Conservation (phyloP, 345 rosid genomes). For the Lepidium sativum region DNA sequence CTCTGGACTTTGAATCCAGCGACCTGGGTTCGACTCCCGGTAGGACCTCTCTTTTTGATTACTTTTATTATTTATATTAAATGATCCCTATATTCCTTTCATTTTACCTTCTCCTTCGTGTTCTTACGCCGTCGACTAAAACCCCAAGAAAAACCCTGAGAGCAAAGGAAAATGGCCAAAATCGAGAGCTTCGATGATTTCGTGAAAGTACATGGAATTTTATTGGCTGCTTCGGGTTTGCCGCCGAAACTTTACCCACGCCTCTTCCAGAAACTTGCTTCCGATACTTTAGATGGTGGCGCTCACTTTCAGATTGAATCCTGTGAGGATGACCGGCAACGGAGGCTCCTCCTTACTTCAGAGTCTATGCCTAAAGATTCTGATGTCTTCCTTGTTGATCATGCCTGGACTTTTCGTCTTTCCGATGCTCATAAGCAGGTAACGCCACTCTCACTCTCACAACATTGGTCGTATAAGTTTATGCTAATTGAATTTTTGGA, state of each 20-base stretch:
- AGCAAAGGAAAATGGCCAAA: conserved; percentile 15
- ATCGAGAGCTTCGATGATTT: conserved; percentile 65
- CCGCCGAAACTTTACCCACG: conserved; percentile 58
- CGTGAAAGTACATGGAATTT: conserved; percentile 63
- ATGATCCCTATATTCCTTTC: background rate
- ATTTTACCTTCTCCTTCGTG: background rate
- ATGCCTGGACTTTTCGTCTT: conserved; percentile 95
- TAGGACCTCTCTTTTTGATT: conserved; percentile 59
- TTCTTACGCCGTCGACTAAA: background rate
- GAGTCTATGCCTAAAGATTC: conserved; percentile 49
- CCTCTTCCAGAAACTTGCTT: conserved; percentile 61
- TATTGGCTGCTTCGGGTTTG: conserved; percentile 75
- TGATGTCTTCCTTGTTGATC: conserved; percentile 76
- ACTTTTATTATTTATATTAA: too few relatives aligned
- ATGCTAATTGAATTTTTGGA: background rate
- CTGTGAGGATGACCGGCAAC: conserved; percentile 53
- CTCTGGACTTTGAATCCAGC: conserved; percentile 99
- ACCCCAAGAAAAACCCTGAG: background rate
- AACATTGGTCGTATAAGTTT: background rate
- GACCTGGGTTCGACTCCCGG: conserved; percentile 98
- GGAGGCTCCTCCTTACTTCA: conserved; percentile 61
- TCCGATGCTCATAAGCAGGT: conserved; percentile 70
- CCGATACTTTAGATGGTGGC: conserved; percentile 83
- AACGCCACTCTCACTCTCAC: background rate
- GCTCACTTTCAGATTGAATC: conserved; percentile 61